phyloP scores from a whole-genome alignment of 2,329 filamentous ascomycete genomes.

The Didymella lethalis region DNA sequence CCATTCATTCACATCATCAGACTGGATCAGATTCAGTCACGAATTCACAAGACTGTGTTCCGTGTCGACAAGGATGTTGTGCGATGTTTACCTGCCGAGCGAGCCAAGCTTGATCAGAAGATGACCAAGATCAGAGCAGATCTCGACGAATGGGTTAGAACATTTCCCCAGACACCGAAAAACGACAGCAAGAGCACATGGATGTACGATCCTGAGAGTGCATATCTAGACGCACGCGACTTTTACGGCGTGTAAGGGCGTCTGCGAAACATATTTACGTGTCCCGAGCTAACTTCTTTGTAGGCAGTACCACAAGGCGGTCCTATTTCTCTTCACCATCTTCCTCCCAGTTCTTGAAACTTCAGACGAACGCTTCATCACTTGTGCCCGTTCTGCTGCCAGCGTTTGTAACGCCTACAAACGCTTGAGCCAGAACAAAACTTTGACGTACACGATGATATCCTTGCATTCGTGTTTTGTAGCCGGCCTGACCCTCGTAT shows the following conservation, averaged over 20 bases:
- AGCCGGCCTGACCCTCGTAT: slow-evolving; percentile 36
- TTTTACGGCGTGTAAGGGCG: slow-evolving; percentile 30
- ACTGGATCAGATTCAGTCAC: slow-evolving; percentile 36
- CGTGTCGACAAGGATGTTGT: slow-evolving; percentile 34
- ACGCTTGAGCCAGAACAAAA: slow-evolving; percentile 35
- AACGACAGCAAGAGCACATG: slow-evolving; percentile 32
- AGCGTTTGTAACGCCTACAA: slow-evolving; percentile 38
- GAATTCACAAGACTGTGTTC: slow-evolving; percentile 38
- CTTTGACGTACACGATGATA: slow-evolving; percentile 40
- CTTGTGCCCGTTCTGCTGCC: slow-evolving; percentile 36
- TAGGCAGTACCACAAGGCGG: slow-evolving; percentile 38
- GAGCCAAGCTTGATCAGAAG: slow-evolving; percentile 30
- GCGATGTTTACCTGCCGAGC: slow-evolving; percentile 24
- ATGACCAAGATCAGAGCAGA: slow-evolving; percentile 29
- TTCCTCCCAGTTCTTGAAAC: slow-evolving; percentile 32
- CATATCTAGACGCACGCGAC: slow-evolving; percentile 34
- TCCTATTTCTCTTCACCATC: slow-evolving; percentile 36
- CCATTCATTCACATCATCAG: slow-evolving; percentile 41
- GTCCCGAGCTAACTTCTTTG: neutral
- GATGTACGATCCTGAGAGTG: slow-evolving; percentile 40
- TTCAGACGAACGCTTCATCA: slow-evolving; percentile 31
- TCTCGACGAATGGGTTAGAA: slow-evolving; percentile 33
- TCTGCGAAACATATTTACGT: neutral
- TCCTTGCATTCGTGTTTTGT: slow-evolving; percentile 40
- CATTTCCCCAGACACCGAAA: slow-evolving; percentile 30